Evolutionary conservation across 169 alveolate genomes (phyloP), one percentile per base, ranked within the genome.

Genomic region (Eimeria falciformis): DNA sequence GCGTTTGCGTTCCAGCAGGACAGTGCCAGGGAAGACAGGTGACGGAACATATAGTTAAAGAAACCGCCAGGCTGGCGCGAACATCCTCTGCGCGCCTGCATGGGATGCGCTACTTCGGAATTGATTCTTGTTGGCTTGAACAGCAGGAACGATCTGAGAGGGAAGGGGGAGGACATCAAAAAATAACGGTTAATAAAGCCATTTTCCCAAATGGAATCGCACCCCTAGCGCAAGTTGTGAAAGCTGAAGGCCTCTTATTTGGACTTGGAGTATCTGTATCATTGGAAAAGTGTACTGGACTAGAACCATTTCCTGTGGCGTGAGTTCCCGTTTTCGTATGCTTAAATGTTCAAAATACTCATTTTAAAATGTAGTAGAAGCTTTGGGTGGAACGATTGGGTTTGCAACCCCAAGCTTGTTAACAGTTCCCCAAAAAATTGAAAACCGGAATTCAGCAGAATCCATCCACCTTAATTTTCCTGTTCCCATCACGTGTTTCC

Each of bases 111-210:
- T 46, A 73, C 84, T 73, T 37, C 27, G 84, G 62, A n/a, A 45
- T 73, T 18, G 84, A 73, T 2, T 9, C 18, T 58, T 73, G 84
- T 37, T 73, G 84, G 84, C 84, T 18, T 73, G 65, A 37, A 40
- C 62, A n/a, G 40, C 21, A 40, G 62, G 14, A 73, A 7, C 40
- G 27, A 40, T 0, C 2, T 4, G 40, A 14, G 40, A 25, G 37
- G 21, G 17, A 17, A 62, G 75, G n/a, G 27, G 84, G n/a, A 43
- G 84, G 43, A 43, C 12, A 73, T 12, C 62, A 73, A 29, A 45
- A 12, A 11, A 27, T 68, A 6, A 18, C 25, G 47, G 7, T 47
- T 14, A 73, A 73, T 18, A 25, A 73, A 11, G 27, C 43, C 9
- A 6, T 73, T 40, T 73, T 73, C 40, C 62, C 84, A 25, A 6